phyloP scores from a whole-genome alignment of 2,329 filamentous ascomycete genomes.

The Botrytis tulipae region DNA sequence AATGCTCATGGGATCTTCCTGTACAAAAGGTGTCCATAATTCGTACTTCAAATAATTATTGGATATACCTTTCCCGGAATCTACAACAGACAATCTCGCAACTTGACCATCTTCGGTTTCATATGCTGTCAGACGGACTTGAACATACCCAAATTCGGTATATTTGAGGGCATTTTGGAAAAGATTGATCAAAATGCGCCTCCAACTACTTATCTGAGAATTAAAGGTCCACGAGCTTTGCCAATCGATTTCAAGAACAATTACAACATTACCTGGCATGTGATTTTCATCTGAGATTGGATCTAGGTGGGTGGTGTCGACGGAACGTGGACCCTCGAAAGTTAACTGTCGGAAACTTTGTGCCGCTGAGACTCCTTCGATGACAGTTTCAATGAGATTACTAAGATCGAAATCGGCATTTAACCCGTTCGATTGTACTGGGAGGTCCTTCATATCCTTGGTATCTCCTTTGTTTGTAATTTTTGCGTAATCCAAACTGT shows the following conservation, averaged over 20 bases:
- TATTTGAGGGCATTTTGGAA: conserved; percentile 63
- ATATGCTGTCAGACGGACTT: conserved; percentile 40
- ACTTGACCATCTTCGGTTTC: not conserved
- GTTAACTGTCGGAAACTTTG: conserved; percentile 25
- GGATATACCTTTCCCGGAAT: conserved; percentile 63
- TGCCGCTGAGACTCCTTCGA: conserved; percentile 31
- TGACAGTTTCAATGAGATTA: conserved; percentile 31
- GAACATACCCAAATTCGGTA: conserved; percentile 51
- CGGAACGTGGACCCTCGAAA: not conserved
- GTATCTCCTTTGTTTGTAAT: conserved; percentile 22
- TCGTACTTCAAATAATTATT: conserved; percentile 56
- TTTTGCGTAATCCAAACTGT: conserved; percentile 38
- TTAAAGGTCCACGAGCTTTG: conserved; percentile 51
- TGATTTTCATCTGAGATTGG: not conserved
- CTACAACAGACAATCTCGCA: conserved; percentile 48
- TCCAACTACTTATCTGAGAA: conserved; percentile 51
- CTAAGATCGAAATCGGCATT: conserved; percentile 26
- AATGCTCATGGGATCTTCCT: conserved; percentile 58
- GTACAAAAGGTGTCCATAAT: conserved; percentile 59
- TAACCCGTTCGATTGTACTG: not conserved
- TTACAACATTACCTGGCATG: conserved; percentile 36
- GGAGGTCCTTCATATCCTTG: conserved; percentile 6
- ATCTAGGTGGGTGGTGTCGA: not conserved
- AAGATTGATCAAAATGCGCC: conserved; percentile 57
- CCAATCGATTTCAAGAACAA: conserved; percentile 42